phyloP scores from a whole-genome alignment of 2,329 filamentous ascomycete species.

The Colletotrichum incanum region DNA sequence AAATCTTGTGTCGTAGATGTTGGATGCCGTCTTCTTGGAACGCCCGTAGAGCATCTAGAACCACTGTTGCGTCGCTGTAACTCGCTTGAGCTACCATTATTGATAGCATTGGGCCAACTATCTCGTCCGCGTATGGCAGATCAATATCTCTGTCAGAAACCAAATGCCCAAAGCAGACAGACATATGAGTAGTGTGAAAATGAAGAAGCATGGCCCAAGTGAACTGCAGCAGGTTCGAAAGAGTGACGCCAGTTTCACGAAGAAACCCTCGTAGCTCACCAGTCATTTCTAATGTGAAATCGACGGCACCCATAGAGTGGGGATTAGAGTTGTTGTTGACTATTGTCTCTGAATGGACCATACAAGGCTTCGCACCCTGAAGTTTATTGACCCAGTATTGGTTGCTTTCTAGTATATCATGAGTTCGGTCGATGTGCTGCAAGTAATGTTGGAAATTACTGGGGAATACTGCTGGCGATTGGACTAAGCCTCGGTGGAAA shows the following conservation, averaged over 20 bases:
- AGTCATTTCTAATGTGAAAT: conserved; percentile 7
- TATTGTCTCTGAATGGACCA: conserved; percentile 1
- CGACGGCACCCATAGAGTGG: neutral
- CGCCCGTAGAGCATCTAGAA: neutral
- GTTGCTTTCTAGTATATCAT: too few species aligned
- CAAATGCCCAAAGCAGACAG: conserved; percentile 25
- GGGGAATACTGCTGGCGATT: neutral
- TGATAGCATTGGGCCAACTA: conserved; percentile 23
- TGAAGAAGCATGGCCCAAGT: conserved; percentile 21
- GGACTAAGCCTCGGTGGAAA: neutral
- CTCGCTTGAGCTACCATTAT: neutral
- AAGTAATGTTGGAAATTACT: conserved; percentile 5
- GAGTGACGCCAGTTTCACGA: neutral
- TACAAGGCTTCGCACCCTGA: neutral
- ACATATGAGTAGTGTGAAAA: conserved; percentile 4
- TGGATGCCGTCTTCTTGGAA: conserved; percentile 31
- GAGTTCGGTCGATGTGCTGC: conserved; percentile 1
- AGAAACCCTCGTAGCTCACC: neutral
- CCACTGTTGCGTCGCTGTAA: neutral
- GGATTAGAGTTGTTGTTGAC: neutral
- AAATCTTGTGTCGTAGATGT: conserved; percentile 18
- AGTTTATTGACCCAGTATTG: neutral
- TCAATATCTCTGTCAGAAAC: conserved; percentile 29
- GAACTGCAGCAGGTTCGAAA: conserved; percentile 29
- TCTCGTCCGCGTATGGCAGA: conserved; percentile 8